Conservation (phyloP, 2,329 filamentous ascomycete genomes). For the Aspergillus pseudoterreus region DNA sequence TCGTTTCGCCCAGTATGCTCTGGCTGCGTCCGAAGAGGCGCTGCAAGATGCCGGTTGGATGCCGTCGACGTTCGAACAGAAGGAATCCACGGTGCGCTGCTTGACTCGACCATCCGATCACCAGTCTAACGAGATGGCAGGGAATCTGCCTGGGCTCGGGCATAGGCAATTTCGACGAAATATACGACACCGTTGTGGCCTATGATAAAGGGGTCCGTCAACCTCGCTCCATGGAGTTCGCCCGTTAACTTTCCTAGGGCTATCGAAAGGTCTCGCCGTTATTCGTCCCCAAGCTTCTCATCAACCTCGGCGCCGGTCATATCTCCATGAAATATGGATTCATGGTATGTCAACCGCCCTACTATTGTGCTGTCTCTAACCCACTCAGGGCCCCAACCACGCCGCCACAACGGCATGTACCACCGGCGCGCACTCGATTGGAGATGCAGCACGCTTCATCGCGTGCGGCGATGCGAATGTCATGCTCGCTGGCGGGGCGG, state of each 20-base stretch:
- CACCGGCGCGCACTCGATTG: conserved; percentile 90
- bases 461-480: conserved; percentile 87
- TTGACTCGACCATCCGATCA: neutral
- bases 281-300: conserved; percentile 88
- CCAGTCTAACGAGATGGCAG: conserved; percentile 31
- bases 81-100: conserved; percentile 63
- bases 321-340: conserved; percentile 91
- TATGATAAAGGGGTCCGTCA: conserved; percentile 67
- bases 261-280: conserved; percentile 90
- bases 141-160: conserved; percentile 93
- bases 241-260: conserved; percentile 53
- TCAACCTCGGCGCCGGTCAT: conserved; percentile 92
- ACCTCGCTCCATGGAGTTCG: neutral
- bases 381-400: conserved; percentile 74
- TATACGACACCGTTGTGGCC: conserved; percentile 76
- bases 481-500: conserved; percentile 93
- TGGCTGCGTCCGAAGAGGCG: conserved; percentile 83
- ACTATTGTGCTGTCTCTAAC: conserved; percentile 11
- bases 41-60: conserved; percentile 77
- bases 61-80: conserved; percentile 57
- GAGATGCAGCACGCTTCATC: conserved; percentile 90
- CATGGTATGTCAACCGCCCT: conserved; percentile 40
- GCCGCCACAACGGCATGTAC: conserved; percentile 92
- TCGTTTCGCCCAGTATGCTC: conserved; percentile 85
- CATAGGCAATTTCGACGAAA: conserved; percentile 88